Percentiles rank a stretch among this genome's conserved stretches.
phyloP scores from a whole-genome alignment of 441 rosid species.

The Erysimum cheiri region DNA sequence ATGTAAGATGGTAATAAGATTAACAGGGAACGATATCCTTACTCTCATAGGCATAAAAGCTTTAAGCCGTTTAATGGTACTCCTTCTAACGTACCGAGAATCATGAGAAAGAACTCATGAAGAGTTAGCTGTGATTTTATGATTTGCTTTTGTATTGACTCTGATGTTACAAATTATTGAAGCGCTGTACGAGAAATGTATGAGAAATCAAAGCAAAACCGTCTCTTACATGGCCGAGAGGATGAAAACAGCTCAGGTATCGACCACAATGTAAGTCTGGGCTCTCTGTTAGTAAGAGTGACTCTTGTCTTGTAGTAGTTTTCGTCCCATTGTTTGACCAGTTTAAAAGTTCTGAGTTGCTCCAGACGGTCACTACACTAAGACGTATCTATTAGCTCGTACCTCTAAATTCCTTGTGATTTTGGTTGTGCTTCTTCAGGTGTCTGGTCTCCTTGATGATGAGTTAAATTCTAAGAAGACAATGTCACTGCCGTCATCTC shows the following conservation, averaged over 20 bases:
- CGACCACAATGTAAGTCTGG: conserved; percentile 42
- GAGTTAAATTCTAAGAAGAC: conserved; percentile 81
- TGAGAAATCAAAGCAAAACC: conserved; percentile 92
- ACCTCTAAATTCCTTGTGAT: conserved; percentile 28
- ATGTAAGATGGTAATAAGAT: conserved; percentile 25
- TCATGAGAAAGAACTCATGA: conserved; percentile 11
- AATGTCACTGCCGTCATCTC: conserved; percentile 95
- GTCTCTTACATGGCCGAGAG: conserved; percentile 65
- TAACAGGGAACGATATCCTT: conserved; percentile 23
- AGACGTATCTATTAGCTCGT: conserved; percentile 6
- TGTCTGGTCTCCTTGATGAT: conserved; percentile 62
- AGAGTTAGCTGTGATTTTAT: conserved; percentile 5
- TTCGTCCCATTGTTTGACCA: background rate
- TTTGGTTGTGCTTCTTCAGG: conserved; percentile 51
- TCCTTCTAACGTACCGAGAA: conserved; percentile 16
- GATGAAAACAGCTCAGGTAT: conserved; percentile 48
- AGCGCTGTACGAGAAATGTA: conserved; percentile 98
- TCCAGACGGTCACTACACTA: conserved; percentile 21
- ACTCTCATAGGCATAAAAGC: conserved; percentile 4
- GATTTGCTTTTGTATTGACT: conserved; percentile 33
- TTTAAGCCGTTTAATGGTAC: background rate
- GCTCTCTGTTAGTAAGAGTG: conserved; percentile 20
- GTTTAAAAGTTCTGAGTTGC: conserved; percentile 25
- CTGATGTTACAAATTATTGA: conserved; percentile 44
- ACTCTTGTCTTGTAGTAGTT: conserved; percentile 16